phyloP scores from a whole-genome alignment of 352 stramenopile species.

The Blastocystis sp. region DNA sequence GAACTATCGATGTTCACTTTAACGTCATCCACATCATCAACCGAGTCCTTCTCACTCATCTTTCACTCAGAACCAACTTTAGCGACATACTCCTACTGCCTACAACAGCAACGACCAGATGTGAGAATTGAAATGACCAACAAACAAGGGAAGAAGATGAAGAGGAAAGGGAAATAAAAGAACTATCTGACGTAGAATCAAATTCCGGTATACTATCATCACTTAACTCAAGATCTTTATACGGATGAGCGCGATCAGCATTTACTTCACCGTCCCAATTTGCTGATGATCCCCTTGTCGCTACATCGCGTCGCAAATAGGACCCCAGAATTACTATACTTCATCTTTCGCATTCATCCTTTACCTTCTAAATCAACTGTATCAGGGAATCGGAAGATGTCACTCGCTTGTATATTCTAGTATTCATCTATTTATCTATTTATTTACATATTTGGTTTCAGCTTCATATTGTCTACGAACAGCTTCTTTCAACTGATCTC shows the following conservation, averaged over 20 bases:
- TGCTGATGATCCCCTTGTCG: not conserved
- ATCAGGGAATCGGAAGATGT: conserved; percentile 19
- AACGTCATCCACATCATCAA: not conserved
- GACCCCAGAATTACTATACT: not conserved
- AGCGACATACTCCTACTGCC: too few relatives aligned
- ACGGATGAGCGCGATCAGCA: not conserved
- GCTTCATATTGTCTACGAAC: not conserved
- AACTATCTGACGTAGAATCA: not conserved
- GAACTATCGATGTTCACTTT: not conserved
- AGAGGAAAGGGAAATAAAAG: not conserved
- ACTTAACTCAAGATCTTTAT: not conserved
- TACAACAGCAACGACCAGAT: not conserved
- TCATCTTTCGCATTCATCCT: not conserved
- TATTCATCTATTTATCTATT: not conserved
- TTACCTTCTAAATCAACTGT: not conserved
- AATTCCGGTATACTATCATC: not conserved
- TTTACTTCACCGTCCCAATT: not conserved
- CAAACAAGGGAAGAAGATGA: conserved; percentile 4
- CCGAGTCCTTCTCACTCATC: not conserved
- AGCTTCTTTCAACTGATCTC: not conserved
- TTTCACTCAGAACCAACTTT: not conserved
- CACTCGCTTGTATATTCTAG: not conserved
- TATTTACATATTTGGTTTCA: not conserved
- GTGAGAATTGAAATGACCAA: not conserved
- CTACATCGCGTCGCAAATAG: not conserved